Evolutionary conservation across 768 basidiomycete genomes (phyloP), one percentile per base, ranked within the genome.

Genomic region (Austroboletus eburneus): DNA sequence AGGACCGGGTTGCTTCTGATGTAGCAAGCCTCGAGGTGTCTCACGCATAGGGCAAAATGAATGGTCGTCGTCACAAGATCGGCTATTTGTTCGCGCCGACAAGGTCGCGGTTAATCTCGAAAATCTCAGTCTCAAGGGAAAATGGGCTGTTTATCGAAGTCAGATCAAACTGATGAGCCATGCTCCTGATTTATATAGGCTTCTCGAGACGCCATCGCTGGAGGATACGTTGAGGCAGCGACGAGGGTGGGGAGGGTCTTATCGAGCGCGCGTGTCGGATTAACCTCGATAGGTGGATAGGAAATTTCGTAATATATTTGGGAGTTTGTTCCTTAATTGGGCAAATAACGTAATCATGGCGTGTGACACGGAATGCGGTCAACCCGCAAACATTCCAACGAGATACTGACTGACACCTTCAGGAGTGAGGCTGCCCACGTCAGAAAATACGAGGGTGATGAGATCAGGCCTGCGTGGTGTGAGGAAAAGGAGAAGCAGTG

Each of bases 361-460:
- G n/a, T n/a, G n/a, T n/a, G n/a, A n/a, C n/a, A n/a, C 33, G 38
- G 37, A 56, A 54, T 48, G 47, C 42, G 42, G 36, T 71, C 61
- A 86, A 56, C 82, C 87, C 52, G 87, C 85, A 71, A 91, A 95
- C 84, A 94, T 92, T 54, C 90, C 91, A 48, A 96, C 93, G 36
- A 96, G 77, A 65, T 94, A 94, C 65, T 93, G 91, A 68, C 90
- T 93, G 54, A 96, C 91, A 48, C 89, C 88, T 69, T 91, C 88
- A 25, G 93, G 91, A 18, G 91, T 92, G 52, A 94, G 74, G 57
- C 90, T 89, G 18, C 95, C 95, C 34, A 97, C 83, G 57, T 98
- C 95, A 46, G 89, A 91, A 63, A 97, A 89, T 30, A 98, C 91
- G 30, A 97, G 77, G 29, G 91, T 87, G 53, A 97, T 95, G 54